Evolutionary conservation across 1,284 basidiomycete genomes (phyloP), one percentile per base, ranked within the genome.

Genomic region (Cutaneotrichosporon cutaneum): DNA sequence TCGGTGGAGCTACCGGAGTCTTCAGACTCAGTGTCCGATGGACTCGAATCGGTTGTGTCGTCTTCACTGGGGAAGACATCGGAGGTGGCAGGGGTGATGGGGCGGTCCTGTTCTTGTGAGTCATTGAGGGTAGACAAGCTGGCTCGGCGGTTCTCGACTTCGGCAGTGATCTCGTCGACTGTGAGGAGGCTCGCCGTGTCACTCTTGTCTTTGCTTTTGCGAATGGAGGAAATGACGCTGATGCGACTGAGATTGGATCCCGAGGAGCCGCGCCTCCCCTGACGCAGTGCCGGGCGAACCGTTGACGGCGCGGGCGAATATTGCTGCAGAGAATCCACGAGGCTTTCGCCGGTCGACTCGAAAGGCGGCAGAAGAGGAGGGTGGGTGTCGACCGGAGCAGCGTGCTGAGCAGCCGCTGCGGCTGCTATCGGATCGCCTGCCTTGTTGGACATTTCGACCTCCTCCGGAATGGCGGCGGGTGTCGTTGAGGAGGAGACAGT

Each of bases 151-250:
- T 88, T 92, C 81, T 98, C 95, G 1, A 99, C 91, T 72, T 95
- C 91, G 6, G 92, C 94, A 0, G 95, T 98, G 70, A 99, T 96
- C 79, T 99, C 93, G 73, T 99, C 95, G 16, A 99, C 90, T 0
- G 95, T 99, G 74, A 99, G 84, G 69, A 99, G 80, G 73, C 91
- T 94, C 5, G 91, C 92, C 1, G 90, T 90, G 72, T 98, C 94
- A 2, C 90, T 90, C 52, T 85, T 83, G 72, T 95, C 92, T 16
- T 88, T 86, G 76, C 87, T 89, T 72, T 86, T 88, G 58, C 89
- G 82, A 53, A 92, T 75, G 84, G 89, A 82, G 86, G 88, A 79
- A 84, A 90, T 86, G 85, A 89, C 88, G 71, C 89, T 91, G 81
- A 88, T 84, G 1, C 90, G 85, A 32, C 76, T 78, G 44, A 68